Base-by-base conservation (phyloP, 495 filamentous ascomycete genomes). In the Penicillium cinerascens region DNA sequence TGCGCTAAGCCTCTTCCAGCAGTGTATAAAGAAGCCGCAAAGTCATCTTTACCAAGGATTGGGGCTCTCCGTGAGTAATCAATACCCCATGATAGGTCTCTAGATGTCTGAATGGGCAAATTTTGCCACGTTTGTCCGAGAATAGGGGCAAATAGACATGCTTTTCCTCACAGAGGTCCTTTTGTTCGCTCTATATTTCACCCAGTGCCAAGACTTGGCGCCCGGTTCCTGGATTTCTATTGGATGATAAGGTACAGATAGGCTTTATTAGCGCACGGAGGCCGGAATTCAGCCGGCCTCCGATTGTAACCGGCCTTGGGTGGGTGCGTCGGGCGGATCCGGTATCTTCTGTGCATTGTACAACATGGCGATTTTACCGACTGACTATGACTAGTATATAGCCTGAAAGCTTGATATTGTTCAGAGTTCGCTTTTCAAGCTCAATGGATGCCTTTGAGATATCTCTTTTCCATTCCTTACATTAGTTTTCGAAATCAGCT, bases 241-340 rank as follows among this genome's bases (percentile, higher is more conserved):
- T 70, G 52, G 59, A 18, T 23, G 57, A 61, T 59, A 59, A 47
- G 22, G 17, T 18, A n/a, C 7, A 22, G 21, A 60, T 69, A 61
- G 49, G 49, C 61, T 69, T 67, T 65, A 29, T 47, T 71, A 70
- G 67, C 59, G 53, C 51, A 46, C 58, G 27, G 64, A 72, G 70
- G 71, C 72, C 74, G 72, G 71, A 72, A 74, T 72, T 58, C 46
- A 57, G 47, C 71, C 69, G 72, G 72, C 72, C 72, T 73, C 73
- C 73, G 73, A 49, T 49, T 60, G 60, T 76, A 74, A 46, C 73
- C 73, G 73, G 58, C 45, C 58, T 37, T 36, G 23, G 20, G 27
- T 42, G 22, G n/a, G 22, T 49, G 40, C 40, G 36, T 50, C 55
- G 49, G 49, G 38, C 48, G 47, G 49, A 51, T 51, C 44, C 37